These are phyloP conservation scores for Penicillium hesseltinei DNA, from an alignment of 2,329 filamentous ascomycete species.

Conservation along the genomic window DNA sequence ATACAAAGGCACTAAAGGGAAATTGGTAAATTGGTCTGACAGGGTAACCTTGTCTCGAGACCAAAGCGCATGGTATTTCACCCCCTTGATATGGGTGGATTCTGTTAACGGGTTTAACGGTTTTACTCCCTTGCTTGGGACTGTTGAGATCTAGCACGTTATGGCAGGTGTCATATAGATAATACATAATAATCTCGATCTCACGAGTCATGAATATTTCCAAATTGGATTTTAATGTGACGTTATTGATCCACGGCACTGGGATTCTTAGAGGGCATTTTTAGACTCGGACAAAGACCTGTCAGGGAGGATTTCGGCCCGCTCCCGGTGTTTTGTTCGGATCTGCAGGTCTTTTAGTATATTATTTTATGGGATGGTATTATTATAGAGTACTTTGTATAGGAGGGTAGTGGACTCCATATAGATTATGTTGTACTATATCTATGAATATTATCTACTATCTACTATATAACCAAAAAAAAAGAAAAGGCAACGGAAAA, in stretches of 20 bases:
- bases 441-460: too few species aligned
- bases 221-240: too few species aligned
- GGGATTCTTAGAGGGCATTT: neutral
- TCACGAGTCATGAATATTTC: neutral
- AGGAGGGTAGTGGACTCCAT: too few species aligned
- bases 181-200: too few species aligned
- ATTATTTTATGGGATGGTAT: too few species aligned
- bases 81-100: too few species aligned
- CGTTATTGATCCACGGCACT: conserved; percentile 5
- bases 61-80: neutral
- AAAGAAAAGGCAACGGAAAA: conserved; percentile 22
- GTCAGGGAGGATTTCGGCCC: conserved; percentile 23
- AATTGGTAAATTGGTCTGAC: neutral
- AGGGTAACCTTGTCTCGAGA: conserved; percentile 1
- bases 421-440: too few species aligned
- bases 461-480: neutral
- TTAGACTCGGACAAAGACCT: conserved; percentile 15
- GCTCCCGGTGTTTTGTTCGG: conserved; percentile 17
- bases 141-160: conserved; percentile 5
- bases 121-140: neutral
- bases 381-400: too few species aligned
- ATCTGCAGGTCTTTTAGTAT: neutral
- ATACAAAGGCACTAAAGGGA: neutral
- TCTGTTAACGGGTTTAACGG: neutral
- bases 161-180: neutral